Base-by-base conservation (phyloP, 768 basidiomycete species). In the Leccinum boreale region DNA sequence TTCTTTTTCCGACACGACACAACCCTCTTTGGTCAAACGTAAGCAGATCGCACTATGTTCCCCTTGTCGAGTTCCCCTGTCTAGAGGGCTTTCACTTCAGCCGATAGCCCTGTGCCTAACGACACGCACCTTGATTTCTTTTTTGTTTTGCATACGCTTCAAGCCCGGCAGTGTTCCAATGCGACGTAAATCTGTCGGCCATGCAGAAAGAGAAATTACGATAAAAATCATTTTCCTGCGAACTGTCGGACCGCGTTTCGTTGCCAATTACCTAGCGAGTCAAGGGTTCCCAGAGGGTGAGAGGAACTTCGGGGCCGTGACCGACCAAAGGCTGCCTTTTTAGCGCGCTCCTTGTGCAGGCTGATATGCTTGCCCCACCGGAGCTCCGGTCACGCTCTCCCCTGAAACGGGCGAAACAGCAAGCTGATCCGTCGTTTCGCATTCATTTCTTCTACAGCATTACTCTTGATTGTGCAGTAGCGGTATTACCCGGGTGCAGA, bases 401-500 rank as follows among this genome's bases (percentile, higher is more conserved):
- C 35, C 24, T 53, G 36, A 42, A 61, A 51, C 50, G 7, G 39
- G 39, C 46, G 23, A 62, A 49, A 67, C 48, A 59, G 57, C 44
- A 28, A 39, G 33, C 21, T 56, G 56, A 59, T 65, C 53, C 24
- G 24, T 59, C 55, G 58, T 62, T 51, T 58, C 35, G 45, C 6
- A 31, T 45, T 57, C 42, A 29, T 29, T 48, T 50, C 19, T 61
- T 58, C 45, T 28, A 63, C 9, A 48, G 14, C 26, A 26, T 45
- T 45, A 31, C 39, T 35, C 53, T 24, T 51, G 45, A 35, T 54
- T 42, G 50, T 50, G 57, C 56, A 51, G 60, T 47, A 54, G 46
- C 61, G 59, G 57, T 55, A 48, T 52, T 29, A 58, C 19, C 63
- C 55, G 57, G 28, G 36, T 17, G 23, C 63, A 36, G 56, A 50